phyloP scores from a whole-genome alignment of 306 rosid species.

The Abrus pulchellus region DNA sequence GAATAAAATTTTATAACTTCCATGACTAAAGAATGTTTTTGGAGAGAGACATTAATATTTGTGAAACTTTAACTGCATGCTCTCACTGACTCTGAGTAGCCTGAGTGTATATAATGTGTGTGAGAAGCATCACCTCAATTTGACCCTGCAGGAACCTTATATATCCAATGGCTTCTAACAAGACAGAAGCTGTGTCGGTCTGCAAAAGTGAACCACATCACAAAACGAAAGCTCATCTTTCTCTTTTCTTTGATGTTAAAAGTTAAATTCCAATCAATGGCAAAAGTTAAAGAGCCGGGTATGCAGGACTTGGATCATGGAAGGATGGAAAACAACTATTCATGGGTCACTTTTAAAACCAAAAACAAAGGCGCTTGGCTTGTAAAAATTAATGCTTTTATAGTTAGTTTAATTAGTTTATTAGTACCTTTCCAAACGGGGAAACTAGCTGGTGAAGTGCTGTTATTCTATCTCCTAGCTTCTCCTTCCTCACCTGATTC shows the following conservation, averaged over 20 bases:
- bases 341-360: not conserved
- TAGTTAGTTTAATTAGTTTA: not conserved
- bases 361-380: slow-evolving; percentile 19
- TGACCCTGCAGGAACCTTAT: slow-evolving; percentile 89
- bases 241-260: slow-evolving; percentile 50
- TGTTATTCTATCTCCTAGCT: slow-evolving; percentile 91
- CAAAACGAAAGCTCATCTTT: slow-evolving; percentile 54
- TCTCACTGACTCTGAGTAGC: slow-evolving; percentile 52
- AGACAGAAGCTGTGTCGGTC: slow-evolving; percentile 98
- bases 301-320: slow-evolving; percentile 34
- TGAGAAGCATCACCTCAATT: slow-evolving; percentile 79
- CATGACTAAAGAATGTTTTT: slow-evolving; percentile 55
- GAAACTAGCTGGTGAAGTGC: slow-evolving; percentile 90
- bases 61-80: slow-evolving; percentile 65
- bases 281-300: slow-evolving; percentile 12
- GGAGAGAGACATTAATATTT: slow-evolving; percentile 43
- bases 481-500: slow-evolving; percentile 88
- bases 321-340: slow-evolving; percentile 7
- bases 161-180: slow-evolving; percentile 87
- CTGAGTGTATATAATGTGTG: slow-evolving; percentile 30
- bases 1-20: slow-evolving; percentile 52
- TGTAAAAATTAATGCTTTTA: not conserved
- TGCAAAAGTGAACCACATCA: slow-evolving; percentile 72
- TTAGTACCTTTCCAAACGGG: slow-evolving; percentile 89
- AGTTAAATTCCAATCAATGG: slow-evolving; percentile 39